phyloP scores from a whole-genome alignment of 768 basidiomycete species.

The Boletus huronensis region DNA sequence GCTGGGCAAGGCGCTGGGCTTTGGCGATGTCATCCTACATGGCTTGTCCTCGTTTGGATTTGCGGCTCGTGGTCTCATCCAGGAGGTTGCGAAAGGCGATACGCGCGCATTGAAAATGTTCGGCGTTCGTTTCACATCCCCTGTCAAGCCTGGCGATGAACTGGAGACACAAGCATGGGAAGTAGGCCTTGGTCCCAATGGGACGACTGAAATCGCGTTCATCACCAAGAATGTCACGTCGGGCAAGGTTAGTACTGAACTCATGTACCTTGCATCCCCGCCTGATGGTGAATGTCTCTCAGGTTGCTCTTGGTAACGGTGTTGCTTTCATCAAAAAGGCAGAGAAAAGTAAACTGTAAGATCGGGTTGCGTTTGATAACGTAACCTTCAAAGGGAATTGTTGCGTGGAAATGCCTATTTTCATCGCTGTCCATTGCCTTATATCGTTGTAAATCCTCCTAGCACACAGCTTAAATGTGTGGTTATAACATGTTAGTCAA shows the following conservation, averaged over 20 bases:
- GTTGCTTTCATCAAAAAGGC: constrained; percentile 60
- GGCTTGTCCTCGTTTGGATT: constrained; percentile 83
- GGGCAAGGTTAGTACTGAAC: constrained; percentile 46
- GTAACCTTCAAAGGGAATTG: neutral
- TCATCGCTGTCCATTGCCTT: neutral
- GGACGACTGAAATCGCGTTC: constrained; percentile 57
- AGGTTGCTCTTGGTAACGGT: constrained; percentile 58
- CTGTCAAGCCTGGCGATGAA: constrained; percentile 78
- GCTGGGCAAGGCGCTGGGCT: constrained; percentile 70
- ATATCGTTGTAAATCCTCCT: neutral
- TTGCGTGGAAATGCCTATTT: neutral
- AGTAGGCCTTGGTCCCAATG: constrained; percentile 60
- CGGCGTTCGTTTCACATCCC: constrained; percentile 75
- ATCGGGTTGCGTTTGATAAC: neutral
- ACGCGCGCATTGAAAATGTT: constrained; percentile 62
- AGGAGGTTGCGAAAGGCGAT: constrained; percentile 57
- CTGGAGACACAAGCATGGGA: constrained; percentile 81
- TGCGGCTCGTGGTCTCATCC: constrained; percentile 71
- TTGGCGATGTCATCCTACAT: constrained; percentile 83
- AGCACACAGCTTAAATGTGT: neutral
- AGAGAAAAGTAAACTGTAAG: constrained; percentile 42
- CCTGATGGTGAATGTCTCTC: neutral
- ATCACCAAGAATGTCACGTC: constrained; percentile 56
- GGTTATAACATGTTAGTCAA: neutral
- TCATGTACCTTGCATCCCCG: neutral